Evolutionary conservation across 208 protist species (phyloP).

Genomic region (Leishmania lainsoni): DNA sequence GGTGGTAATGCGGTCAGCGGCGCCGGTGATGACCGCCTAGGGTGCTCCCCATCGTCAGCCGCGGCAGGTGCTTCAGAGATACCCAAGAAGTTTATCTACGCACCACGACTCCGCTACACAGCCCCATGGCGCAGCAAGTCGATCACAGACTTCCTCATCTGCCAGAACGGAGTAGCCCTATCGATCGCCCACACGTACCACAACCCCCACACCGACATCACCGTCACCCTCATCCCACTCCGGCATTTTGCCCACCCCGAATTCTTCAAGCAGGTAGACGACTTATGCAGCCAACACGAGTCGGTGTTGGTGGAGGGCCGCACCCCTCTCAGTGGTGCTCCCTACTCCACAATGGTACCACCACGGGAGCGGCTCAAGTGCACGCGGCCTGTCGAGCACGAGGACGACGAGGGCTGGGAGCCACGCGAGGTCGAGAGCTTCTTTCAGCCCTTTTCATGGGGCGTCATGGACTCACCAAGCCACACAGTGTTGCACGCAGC

Average conservation of each 20-base stretch:
- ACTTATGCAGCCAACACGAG: conserved; percentile 76
- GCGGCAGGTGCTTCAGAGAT: background rate
- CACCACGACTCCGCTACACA: conserved; percentile 57
- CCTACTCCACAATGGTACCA: conserved; percentile 77
- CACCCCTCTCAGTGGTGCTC: conserved; percentile 56
- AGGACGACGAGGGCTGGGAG: conserved; percentile 89
- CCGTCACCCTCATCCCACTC: conserved; percentile 79
- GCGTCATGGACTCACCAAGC: conserved; percentile 68
- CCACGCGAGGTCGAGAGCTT: conserved; percentile 70
- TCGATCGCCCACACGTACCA: conserved; percentile 75
- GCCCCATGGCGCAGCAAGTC: conserved; percentile 59
- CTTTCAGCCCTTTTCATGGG: conserved; percentile 90
- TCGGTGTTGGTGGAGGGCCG: conserved; percentile 90
- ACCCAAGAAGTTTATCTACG: conserved; percentile 37
- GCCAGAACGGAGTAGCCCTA: conserved; percentile 34
- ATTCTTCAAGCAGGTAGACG: conserved; percentile 85
- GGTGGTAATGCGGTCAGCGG: background rate
- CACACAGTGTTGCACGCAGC: conserved; percentile 87
- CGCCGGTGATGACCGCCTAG: background rate
- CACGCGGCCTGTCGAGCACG: conserved; percentile 51
- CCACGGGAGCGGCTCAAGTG: conserved; percentile 33
- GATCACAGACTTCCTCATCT: conserved; percentile 62
- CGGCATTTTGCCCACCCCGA: conserved; percentile 81
- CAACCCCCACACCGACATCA: conserved; percentile 40
- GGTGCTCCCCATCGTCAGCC: background rate